phyloP scores from a whole-genome alignment of 768 basidiomycete species.

The Clitopilus hobsonii region DNA sequence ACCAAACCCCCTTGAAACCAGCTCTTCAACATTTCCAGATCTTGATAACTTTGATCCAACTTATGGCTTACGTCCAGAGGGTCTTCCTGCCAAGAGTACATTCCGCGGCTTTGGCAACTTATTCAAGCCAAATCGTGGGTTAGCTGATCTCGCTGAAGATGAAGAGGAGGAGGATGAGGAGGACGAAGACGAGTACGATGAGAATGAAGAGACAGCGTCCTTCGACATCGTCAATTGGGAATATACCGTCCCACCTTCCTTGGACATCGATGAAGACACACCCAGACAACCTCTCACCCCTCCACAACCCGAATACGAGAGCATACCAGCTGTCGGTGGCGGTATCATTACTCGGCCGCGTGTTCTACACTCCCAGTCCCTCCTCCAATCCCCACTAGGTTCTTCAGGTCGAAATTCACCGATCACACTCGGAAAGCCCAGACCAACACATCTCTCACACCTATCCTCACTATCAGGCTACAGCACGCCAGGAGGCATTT shows the following conservation, averaged over 20 bases:
- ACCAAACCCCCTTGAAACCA: slow-evolving; percentile 18
- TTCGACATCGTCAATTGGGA: slow-evolving; percentile 75
- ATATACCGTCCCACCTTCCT: slow-evolving; percentile 34
- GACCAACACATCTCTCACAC: slow-evolving; percentile 13
- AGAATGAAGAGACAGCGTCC: slow-evolving; percentile 34
- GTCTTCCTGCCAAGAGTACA: slow-evolving; percentile 77
- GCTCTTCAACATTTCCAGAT: slow-evolving; percentile 28
- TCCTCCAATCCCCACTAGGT: slow-evolving; percentile 44
- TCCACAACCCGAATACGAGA: slow-evolving; percentile 64
- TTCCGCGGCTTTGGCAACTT: slow-evolving; percentile 77
- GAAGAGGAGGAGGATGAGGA: slow-evolving; percentile 35
- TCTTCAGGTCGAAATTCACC: background rate
- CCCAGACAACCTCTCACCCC: slow-evolving; percentile 29
- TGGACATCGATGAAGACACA: slow-evolving; percentile 15
- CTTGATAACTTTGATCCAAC: slow-evolving; percentile 94
- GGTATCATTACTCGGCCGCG: slow-evolving; percentile 83
- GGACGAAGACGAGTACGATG: slow-evolving; percentile 32
- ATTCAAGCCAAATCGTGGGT: slow-evolving; percentile 61
- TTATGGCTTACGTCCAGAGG: slow-evolving; percentile 91
- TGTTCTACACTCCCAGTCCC: slow-evolving; percentile 81
- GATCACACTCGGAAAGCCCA: slow-evolving; percentile 9
- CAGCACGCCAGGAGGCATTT: slow-evolving; percentile 5
- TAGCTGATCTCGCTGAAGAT: slow-evolving; percentile 81
- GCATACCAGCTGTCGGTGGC: slow-evolving; percentile 86
- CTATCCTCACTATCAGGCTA: slow-evolving; percentile 12